A percentile compares a stretch with the other conserved stretches of the same genome.
phyloP scores from a whole-genome alignment of 805 yeast genomes.

The Candida lessepsii region DNA sequence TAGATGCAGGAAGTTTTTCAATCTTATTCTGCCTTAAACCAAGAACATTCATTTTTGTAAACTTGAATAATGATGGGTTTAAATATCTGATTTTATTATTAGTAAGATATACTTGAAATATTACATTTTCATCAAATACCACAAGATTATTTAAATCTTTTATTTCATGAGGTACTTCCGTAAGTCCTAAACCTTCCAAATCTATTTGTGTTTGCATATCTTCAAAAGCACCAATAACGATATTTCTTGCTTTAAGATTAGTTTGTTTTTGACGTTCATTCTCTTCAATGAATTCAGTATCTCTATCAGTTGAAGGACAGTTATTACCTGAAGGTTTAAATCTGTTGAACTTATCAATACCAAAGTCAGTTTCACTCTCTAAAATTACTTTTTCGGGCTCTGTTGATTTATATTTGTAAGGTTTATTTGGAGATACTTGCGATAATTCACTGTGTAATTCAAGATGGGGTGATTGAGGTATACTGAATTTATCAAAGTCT shows the following conservation, averaged over 20 bases:
- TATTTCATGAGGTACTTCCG: constrained; percentile 55
- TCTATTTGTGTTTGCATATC: constrained; percentile 43
- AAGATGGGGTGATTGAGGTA: constrained; percentile 17
- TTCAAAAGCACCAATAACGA: constrained; percentile 48
- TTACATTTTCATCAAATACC: constrained; percentile 27
- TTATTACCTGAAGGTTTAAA: constrained; percentile 29
- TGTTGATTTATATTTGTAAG: neutral
- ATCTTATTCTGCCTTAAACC: constrained; percentile 51
- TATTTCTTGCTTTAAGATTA: constrained; percentile 34
- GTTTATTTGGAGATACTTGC: constrained; percentile 5
- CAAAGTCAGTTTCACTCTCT: constrained; percentile 43
- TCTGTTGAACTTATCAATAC: constrained; percentile 49
- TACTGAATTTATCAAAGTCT: constrained; percentile 25
- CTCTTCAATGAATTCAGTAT: constrained; percentile 26
- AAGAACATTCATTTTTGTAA: constrained; percentile 49
- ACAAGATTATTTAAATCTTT: constrained; percentile 56
- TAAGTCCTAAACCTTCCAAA: constrained; percentile 47
- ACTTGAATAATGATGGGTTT: constrained; percentile 51
- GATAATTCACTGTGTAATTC: constrained; percentile 11
- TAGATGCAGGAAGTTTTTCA: constrained; percentile 47
- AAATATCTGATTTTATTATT: constrained; percentile 48
- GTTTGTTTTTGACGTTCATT: constrained; percentile 18
- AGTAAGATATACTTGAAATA: constrained; percentile 50
- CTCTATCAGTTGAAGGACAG: constrained; percentile 34
- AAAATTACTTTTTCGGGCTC: constrained; percentile 1